Conservation (phyloP, 2,329 filamentous ascomycete species). For the Trichoderma cornu-damae region DNA sequence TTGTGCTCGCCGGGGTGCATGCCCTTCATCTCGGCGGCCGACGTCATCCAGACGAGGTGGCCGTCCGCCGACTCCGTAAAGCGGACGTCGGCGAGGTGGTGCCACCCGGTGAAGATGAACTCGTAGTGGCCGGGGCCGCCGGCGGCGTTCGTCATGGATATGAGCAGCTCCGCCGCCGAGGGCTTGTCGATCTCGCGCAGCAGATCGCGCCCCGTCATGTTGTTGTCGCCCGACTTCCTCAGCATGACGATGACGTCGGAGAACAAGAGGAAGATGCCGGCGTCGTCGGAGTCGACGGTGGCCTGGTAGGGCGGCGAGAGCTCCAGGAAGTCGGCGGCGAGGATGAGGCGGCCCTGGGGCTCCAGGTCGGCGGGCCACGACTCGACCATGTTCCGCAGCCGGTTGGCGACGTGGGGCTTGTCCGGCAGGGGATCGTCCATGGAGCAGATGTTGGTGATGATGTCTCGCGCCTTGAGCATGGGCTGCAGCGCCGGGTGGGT, state of each 20-base stretch:
- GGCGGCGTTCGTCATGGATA: slow-evolving; percentile 58
- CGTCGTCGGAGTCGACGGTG: slow-evolving; percentile 42
- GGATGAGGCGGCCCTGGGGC: slow-evolving; percentile 72
- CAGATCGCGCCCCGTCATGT: slow-evolving; percentile 68
- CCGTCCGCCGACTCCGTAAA: slow-evolving; percentile 67
- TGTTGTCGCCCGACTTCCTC: slow-evolving; percentile 57
- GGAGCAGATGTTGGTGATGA: slow-evolving; percentile 94
- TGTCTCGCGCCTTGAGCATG: slow-evolving; percentile 83
- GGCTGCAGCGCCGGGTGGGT: slow-evolving; percentile 77
- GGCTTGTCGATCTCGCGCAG: slow-evolving; percentile 82
- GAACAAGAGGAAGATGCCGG: slow-evolving; percentile 77
- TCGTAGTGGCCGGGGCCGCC: slow-evolving; percentile 61
- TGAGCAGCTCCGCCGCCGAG: slow-evolving; percentile 57
- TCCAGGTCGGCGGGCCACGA: slow-evolving; percentile 69
- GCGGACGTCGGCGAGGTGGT: slow-evolving; percentile 63
- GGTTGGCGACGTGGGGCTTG: slow-evolving; percentile 67
- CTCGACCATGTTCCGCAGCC: slow-evolving; percentile 70
- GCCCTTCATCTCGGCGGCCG: slow-evolving; percentile 56
- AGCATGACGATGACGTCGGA: slow-evolving; percentile 74
- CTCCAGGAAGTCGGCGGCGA: slow-evolving; percentile 75
- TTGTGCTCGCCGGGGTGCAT: slow-evolving; percentile 41
- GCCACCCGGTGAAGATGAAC: slow-evolving; percentile 69
- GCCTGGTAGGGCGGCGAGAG: slow-evolving; percentile 64
- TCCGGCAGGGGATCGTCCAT: slow-evolving; percentile 69
- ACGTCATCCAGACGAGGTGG: slow-evolving; percentile 62